Evolutionary conservation across 2,329 filamentous ascomycete genomes (phyloP), one percentile per base, ranked within the genome.

Genomic region (Ophiosphaerella narmari): DNA sequence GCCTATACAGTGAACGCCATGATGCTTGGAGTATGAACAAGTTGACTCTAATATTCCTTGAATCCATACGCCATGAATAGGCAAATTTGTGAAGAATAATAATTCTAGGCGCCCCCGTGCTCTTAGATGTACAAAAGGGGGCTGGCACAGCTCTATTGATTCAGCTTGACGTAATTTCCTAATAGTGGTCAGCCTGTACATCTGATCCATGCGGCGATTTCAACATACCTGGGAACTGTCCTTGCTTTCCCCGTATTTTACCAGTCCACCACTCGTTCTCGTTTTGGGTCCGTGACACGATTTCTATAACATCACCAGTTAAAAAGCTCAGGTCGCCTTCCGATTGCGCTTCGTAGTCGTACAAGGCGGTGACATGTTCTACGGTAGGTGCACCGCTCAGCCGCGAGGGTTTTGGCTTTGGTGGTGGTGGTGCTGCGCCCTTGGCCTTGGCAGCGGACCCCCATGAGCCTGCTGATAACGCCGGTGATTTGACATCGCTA

Each of bases 211-310:
- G 11, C 8, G 0, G 32, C 7, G 2, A n/a, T 2, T 21, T 2
- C 29, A 16, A 12, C 85, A 70, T 80, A 96, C 94, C 94, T 76
- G 94, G 94, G 73, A 99, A 99, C 70, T 97, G 93, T 23, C 94
- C 94, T 67, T 89, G 80, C 75, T 87, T 88, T 41, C 89, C 91
- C 51, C 88, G 81, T 46, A 96, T 70, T 70, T 85, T 89, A 33
- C 94, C 94, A 7, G 82, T 87, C 94, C 94, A 99, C 94, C 94
- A 99, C 74, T 99, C 94, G 63, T 99, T 97, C 43, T 90, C 87
- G 66, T 96, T 97, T 55, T 83, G 81, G n/a, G 91, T 96, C 60
- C 90, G 83, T 52, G 81, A 82, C 2, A 94, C 73, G 62, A 99
- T 92, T 73, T 97, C 92, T 66, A 99, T 97, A 4, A 88, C 77